phyloP scores from a whole-genome alignment of 352 stramenopile species.

The Pythium utonaiense region DNA sequence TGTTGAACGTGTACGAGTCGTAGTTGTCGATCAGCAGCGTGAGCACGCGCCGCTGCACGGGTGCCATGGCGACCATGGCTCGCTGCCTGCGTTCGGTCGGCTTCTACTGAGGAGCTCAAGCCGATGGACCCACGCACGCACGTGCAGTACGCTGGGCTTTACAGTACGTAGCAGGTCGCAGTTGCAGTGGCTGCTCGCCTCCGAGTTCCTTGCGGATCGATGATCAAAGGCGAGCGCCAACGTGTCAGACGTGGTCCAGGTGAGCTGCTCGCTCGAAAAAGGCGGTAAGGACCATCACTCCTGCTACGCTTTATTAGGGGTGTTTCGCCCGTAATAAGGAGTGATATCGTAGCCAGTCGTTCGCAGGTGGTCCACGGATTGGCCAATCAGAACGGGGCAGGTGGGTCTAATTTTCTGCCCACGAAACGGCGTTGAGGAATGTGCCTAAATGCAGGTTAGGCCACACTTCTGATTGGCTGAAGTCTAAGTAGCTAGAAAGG shows the following conservation, averaged over 20 bases:
- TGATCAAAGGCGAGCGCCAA: not conserved
- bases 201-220: too few species aligned
- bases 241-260: not conserved
- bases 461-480: not conserved
- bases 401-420: not conserved
- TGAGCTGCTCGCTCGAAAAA: slow-evolving; percentile 1
- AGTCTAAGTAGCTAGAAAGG: not conserved
- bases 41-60: slow-evolving; percentile 27
- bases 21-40: slow-evolving; percentile 97
- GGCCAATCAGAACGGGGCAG: slow-evolving; percentile 17
- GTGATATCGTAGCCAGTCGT: not conserved
- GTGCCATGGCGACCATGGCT: slow-evolving; percentile 30
- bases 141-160: too few species aligned
- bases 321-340: not conserved
- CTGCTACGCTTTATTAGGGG: not conserved
- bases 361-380: not conserved
- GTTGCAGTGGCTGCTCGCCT: too few species aligned
- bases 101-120: not conserved
- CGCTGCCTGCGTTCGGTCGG: not conserved
- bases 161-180: too few species aligned
- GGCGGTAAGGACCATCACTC: slow-evolving; percentile 12
- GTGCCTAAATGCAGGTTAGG: not conserved
- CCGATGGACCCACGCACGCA: not conserved
- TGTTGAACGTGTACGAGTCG: slow-evolving; percentile 98
- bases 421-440: slow-evolving; percentile 26